phyloP scores from a whole-genome alignment of 2,329 filamentous ascomycete species.

The Gnomoniopsis smithogilvyi region DNA sequence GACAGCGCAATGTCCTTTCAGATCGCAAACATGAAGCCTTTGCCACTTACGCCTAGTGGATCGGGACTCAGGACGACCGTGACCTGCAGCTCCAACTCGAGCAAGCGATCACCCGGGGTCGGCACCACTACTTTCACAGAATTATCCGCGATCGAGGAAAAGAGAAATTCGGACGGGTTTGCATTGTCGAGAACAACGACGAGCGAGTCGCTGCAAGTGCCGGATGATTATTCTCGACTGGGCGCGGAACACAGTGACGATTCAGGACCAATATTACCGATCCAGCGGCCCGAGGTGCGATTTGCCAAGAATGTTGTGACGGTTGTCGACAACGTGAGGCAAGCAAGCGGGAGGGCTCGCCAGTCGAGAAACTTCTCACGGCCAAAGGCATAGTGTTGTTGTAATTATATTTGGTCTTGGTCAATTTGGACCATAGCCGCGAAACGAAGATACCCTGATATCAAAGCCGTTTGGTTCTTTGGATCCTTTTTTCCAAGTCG shows the following conservation, averaged over 20 bases:
- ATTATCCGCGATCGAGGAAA: constrained; percentile 7
- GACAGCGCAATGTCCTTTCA: not conserved
- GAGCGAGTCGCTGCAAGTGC: constrained; percentile 7
- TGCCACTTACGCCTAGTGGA: not conserved
- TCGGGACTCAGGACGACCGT: constrained; percentile 4
- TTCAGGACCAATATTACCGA: constrained; percentile 16
- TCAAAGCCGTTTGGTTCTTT: too few relatives aligned
- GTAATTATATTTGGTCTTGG: not conserved
- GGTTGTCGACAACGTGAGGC: not conserved
- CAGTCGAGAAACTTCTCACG: not conserved
- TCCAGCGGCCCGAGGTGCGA: constrained; percentile 11
- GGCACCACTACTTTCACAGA: not conserved
- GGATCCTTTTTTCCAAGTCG: too few relatives aligned
- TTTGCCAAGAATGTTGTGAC: constrained; percentile 5
- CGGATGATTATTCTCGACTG: not conserved
- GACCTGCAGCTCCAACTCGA: not conserved
- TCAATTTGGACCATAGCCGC: too few relatives aligned
- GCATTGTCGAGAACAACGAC: constrained; percentile 5
- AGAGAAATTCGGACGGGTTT: not conserved
- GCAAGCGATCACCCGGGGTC: not conserved
- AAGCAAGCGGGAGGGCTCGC: not conserved
- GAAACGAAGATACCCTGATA: not conserved
- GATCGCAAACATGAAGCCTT: constrained; percentile 5
- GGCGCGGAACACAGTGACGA: constrained; percentile 15
- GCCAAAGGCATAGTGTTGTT: not conserved